phyloP scores from a whole-genome alignment of 2,329 filamentous ascomycete species.

The Colletotrichum incanum region DNA sequence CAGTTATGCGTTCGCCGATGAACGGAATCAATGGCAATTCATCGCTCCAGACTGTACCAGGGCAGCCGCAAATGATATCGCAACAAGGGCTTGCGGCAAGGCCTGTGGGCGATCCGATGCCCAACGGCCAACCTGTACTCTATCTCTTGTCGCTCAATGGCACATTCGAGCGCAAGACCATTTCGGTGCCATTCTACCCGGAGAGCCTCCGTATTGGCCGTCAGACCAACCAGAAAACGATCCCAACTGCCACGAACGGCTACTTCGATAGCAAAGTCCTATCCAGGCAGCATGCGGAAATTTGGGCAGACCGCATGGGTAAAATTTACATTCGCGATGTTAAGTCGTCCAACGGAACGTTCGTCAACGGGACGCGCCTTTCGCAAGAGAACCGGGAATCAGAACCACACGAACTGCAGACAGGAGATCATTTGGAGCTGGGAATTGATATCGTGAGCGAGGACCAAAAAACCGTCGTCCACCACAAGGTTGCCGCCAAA shows the following conservation, averaged over 20 bases:
- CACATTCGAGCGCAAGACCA: constrained; percentile 97
- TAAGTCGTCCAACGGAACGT: constrained; percentile 98
- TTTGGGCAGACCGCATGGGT: constrained; percentile 88
- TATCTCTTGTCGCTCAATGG: constrained; percentile 93
- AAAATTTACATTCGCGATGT: constrained; percentile 98
- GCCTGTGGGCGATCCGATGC: constrained; percentile 74
- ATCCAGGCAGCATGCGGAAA: constrained; percentile 94
- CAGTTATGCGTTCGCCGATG: constrained; percentile 54
- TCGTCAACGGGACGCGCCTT: constrained; percentile 92
- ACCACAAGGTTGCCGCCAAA: constrained; percentile 97
- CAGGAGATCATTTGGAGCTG: constrained; percentile 92
- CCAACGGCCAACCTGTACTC: constrained; percentile 82
- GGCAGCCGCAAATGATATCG: constrained; percentile 55
- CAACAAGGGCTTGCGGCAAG: constrained; percentile 70
- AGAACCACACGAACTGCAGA: constrained; percentile 92
- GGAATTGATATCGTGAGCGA: constrained; percentile 99
- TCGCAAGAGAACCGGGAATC: constrained; percentile 97
- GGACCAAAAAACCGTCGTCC: constrained; percentile 97
- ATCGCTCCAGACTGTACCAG: constrained; percentile 57
- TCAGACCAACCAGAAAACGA: constrained; percentile 96
- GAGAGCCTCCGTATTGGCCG: constrained; percentile 95
- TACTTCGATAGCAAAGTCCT: constrained; percentile 99
- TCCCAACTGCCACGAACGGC: constrained; percentile 91
- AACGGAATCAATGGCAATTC: constrained; percentile 47
- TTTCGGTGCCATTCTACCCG: constrained; percentile 92